These are phyloP conservation scores for Simplicillium aogashimaense DNA, from an alignment of 2,329 filamentous ascomycete species.

Conservation along the genomic window DNA sequence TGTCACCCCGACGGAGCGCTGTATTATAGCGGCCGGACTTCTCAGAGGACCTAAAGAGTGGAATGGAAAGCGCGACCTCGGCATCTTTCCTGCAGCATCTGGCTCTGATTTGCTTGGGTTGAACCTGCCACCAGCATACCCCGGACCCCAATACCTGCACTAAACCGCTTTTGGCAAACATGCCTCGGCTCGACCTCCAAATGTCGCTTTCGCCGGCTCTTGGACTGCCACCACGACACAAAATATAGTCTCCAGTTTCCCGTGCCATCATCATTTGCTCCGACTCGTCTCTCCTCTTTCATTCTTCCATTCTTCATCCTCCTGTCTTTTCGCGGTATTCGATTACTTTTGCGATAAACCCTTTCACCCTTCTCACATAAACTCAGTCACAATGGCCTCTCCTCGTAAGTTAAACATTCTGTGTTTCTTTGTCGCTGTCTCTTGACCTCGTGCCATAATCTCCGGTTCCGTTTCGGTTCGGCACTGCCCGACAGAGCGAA, in stretches of 20 bases:
- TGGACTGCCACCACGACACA: no score
- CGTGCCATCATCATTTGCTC: background rate
- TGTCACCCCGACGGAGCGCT: no score
- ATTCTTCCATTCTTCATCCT: constrained; percentile 5
- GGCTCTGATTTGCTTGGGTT: no score
- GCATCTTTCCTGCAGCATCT: no score
- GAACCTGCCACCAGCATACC: no score
- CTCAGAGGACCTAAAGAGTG: no score
- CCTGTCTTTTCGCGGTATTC: constrained; percentile 5
- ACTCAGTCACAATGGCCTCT: constrained; percentile 54
- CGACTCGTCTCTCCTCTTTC: constrained; percentile 7
- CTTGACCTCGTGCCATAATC: background rate
- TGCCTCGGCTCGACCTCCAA: background rate
- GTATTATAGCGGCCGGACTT: no score
- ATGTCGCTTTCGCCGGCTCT: background rate
- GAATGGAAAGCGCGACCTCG: no score
- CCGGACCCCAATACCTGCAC: background rate
- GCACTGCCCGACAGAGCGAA: background rate
- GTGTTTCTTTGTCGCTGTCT: background rate
- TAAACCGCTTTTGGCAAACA: background rate
- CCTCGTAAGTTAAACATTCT: constrained; percentile 34
- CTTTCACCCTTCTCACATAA: constrained; percentile 2
- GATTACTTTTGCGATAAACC: no score
- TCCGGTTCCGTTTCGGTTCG: background rate
- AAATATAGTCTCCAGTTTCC: no score